Evolutionary conservation across 768 basidiomycete genomes (phyloP), one percentile per base, ranked within the genome.

Genomic region (Mycena pura): DNA sequence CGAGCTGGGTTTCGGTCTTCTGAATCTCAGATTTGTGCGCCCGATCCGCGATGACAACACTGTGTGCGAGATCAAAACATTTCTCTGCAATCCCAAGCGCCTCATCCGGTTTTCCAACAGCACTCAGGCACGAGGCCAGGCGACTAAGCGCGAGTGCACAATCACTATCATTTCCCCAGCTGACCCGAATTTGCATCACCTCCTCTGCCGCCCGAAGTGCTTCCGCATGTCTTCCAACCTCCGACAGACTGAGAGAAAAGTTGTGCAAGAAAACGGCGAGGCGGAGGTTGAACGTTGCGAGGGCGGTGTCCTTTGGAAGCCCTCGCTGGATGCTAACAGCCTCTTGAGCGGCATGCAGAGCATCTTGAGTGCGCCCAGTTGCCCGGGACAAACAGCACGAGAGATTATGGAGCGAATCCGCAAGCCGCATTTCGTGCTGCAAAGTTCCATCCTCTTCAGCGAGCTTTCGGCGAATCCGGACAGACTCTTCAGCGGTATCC

Each of bases 271-370:
- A 61, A n/a, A 65, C 17, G 5, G 38, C 50, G n/a, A 65, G 51
- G 6, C 55, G 58, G 15, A 27, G 24, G 41, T 54, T 59, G 36
- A 64, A 64, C 1, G 31, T 27, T 2, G 6, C 17, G 15, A 43
- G 41, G 4, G 48, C 28, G 1, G 32, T 39, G 25, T 61, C 38
- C 25, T 56, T 57, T 6, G 55, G 43, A 22, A 61, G 54, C 13
- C 59, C 64, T 15, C 64, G 64, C 22, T 65, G 59, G 17, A 60
- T 52, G 55, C 59, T 61, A 5, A 46, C 44, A 2, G 64, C 59
- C 28, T 65, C 59, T 17, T 39, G 59, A 43, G 64, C 59, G 29
- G 55, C 40, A 21, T 57, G 19, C 17, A 65, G 52, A 10, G 59
- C 55, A 47, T 46, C 15, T 46, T 57, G 28, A 3, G 55, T 25